Base-by-base conservation (phyloP, 2,329 filamentous ascomycete genomes). In the Chrysoporthe deuterocubensis region DNA sequence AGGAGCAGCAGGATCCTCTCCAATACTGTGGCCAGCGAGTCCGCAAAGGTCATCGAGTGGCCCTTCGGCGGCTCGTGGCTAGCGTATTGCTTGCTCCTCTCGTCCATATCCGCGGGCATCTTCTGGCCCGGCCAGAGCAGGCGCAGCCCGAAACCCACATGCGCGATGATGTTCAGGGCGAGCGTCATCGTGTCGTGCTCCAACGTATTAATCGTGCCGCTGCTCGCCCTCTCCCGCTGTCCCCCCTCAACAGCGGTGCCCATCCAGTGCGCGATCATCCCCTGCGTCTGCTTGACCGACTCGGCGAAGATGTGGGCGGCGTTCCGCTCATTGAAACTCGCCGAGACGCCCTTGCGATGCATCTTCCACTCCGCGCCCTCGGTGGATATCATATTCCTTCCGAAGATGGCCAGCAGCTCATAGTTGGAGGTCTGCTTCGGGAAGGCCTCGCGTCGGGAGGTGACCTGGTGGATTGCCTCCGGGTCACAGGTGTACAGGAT, bases 251-350 rank as follows among this genome's bases (percentile, higher is more conserved):
- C 67, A 13, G 78, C 78, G 44, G 81, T 76, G 4, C 77, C 81
- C 5, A 85, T 78, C 88, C 89, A 92, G 60, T 83, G 81, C 46
- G 78, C 76, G 42, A 92, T 73, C 85, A 92, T 85, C 14, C 84
- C 83, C 69, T 85, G 80, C 0, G 90, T 86, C 79, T 94, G 91
- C 67, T 82, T 79, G 66, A 90, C 78, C 26, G 85, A 83, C 77
- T 91, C 89, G 52, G 77, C 78, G 77, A 89, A 92, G 7, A 90
- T 89, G 44, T 89, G 75, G 32, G 83, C 81, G 67, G 92, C 90
- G 76, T 93, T 94, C 78, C 85, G 89, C 80, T 95, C 92, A 67
- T 90, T 92, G 77, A 95, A 94, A 4, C 87, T 87, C 0, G 91
- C 88, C 40, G 89, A 87, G 0, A 89, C 90, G 56, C 89, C 85